phyloP scores from a whole-genome alignment of 768 basidiomycete species.

The Phaeotremella skinneri region DNA sequence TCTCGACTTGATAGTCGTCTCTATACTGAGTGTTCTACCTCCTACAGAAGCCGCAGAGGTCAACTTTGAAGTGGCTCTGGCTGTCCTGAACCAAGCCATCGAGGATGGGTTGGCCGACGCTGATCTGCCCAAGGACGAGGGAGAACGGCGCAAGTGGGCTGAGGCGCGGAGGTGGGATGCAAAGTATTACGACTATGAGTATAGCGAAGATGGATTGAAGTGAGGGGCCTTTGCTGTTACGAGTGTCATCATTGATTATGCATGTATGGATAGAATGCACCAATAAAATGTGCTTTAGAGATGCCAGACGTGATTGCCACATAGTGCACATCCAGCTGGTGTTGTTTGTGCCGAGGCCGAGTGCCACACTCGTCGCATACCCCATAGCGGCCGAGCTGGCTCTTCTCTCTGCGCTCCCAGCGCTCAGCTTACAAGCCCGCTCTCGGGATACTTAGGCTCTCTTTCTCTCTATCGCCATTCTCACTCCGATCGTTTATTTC shows the following conservation, averaged over 20 bases:
- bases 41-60: conserved; percentile 56
- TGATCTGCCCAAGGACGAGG: conserved; percentile 40
- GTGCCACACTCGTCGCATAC: too few relatives aligned
- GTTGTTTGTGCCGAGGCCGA: too few relatives aligned
- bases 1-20: not conserved
- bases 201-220: conserved; percentile 59
- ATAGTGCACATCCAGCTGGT: not conserved
- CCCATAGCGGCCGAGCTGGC: too few relatives aligned
- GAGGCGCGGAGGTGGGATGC: conserved; percentile 67
- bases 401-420: too few relatives aligned
- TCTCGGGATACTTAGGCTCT: too few relatives aligned
- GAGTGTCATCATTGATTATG: too few relatives aligned
- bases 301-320: conserved; percentile 11
- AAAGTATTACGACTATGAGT: conserved; percentile 63
- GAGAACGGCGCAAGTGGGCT: conserved; percentile 55
- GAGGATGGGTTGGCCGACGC: conserved; percentile 66
- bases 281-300: not conserved
- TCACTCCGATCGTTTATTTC: too few relatives aligned
- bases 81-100: conserved; percentile 74
- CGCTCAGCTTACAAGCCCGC: too few relatives aligned
- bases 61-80: conserved; percentile 76
- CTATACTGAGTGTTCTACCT: not conserved
- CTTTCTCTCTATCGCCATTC: too few relatives aligned
- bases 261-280: not conserved
- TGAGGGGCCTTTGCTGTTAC: conserved; percentile 5